A percentile compares a stretch with the other conserved stretches of the same genome.
Evolutionary conservation across 179 eudicot species (phyloP).

Genomic region (Beta corolliflora): DNA sequence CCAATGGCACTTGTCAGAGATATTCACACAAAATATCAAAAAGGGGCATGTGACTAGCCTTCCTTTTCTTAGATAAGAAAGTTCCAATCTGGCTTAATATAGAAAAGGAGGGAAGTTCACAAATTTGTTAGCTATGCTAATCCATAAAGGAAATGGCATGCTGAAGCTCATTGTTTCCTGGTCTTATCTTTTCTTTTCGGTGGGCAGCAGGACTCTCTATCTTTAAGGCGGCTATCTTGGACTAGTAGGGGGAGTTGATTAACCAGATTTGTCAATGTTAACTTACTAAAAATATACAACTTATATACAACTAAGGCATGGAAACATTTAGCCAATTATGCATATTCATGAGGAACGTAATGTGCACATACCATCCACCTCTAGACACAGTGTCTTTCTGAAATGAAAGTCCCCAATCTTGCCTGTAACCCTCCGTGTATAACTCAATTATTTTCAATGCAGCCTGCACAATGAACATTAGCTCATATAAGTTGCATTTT

Average conservation of each 20-base stretch:
- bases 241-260: not conserved
- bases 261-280: not conserved
- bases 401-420: constrained; percentile 91
- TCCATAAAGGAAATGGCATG: not conserved
- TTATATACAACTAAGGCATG: not conserved
- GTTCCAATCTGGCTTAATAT: not conserved
- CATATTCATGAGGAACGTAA: not conserved
- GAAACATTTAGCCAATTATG: constrained; percentile 1
- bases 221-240: not conserved
- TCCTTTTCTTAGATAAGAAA: not conserved
- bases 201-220: not conserved
- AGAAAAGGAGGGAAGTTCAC: not conserved
- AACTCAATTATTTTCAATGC: constrained; percentile 89
- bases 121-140: not conserved
- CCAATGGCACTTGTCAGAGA: not conserved
- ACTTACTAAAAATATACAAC: not conserved
- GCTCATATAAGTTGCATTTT: not conserved
- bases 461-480: constrained; percentile 50
- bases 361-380: constrained; percentile 88
- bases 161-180: not conserved
- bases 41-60: not conserved
- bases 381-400: constrained; percentile 83
- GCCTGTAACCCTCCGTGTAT: constrained; percentile 94
- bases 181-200: not conserved
- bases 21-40: not conserved